Base-by-base conservation (phyloP, 1,284 basidiomycete species). In the Gomphus bonarii region DNA sequence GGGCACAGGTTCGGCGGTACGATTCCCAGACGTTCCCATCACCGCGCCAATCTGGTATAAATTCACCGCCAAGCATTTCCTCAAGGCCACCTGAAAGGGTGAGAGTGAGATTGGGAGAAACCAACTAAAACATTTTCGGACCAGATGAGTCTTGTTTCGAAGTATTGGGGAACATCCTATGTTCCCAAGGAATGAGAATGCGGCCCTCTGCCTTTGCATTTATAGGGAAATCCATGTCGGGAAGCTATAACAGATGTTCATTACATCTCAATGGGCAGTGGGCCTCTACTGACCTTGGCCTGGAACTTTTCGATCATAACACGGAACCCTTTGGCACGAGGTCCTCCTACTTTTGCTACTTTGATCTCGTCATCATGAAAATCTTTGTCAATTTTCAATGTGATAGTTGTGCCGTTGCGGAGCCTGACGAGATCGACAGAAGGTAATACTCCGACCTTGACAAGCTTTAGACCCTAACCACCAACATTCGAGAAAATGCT, bases 191-290 rank as follows among this genome's bases (percentile, higher is more conserved):
- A 8, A 94, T 84, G 18, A 97, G 76, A 11, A 97, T 84, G 20
- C 94, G 86, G 12, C 92, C 91, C 71, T 97, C 94, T 1, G 92
- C 86, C 72, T 88, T 89, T 42, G 89, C 82, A 65, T 97, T 97
- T 71, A 97, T 83, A 0, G 94, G 83, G 63, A 97, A 85, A 64
- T 94, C 87, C 82, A 97, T 85, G 72, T 95, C 82, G 10, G 92
- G 92, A 3, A 97, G 77, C 80, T 92, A 38, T 43, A 33, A 66
- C 46, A 63, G 61, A 28, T 63, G 59, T 43, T 64, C 33, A 62
- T 48, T 25, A 64, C 47, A 48, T 44, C 35, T 31, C 33, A 2
- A 3, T 30, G 35, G 16, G n/a, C 51, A 40, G 22, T 44, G 36
- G 42, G 47, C 6, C 49, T 50, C 48, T 31, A 71, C 72, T 59